Percentiles rank a stretch among this genome's conserved stretches.
Evolutionary conservation across 768 basidiomycete species (phyloP).

Genomic region (Leccinum incarnatum): DNA sequence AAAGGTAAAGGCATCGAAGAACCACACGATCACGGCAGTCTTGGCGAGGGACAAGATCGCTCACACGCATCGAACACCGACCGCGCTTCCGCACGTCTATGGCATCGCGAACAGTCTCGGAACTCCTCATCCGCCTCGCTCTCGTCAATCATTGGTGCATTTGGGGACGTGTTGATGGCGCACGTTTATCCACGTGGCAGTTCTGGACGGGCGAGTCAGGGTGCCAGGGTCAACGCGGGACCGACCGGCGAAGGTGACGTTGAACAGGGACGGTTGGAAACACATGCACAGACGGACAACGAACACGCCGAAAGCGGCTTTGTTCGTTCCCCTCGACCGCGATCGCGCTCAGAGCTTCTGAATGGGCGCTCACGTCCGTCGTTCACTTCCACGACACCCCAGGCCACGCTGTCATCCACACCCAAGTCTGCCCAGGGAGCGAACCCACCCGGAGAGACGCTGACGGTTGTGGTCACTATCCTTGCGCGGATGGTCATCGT

Average conservation of each 20-base stretch:
- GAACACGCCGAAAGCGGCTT: background rate
- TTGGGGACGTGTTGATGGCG: conserved; percentile 16
- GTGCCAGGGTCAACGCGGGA: background rate
- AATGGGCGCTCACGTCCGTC: background rate
- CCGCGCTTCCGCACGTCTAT: background rate
- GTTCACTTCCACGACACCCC: background rate
- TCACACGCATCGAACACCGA: background rate
- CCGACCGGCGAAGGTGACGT: background rate
- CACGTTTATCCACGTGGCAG: conserved; percentile 4
- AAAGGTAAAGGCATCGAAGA: conserved; percentile 10
- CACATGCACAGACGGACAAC: conserved; percentile 3
- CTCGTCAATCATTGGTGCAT: conserved; percentile 20
- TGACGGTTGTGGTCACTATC: conserved; percentile 82
- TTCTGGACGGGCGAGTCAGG: background rate
- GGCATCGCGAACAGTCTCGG: background rate
- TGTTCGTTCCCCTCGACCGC: background rate
- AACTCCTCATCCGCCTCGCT: conserved; percentile 17
- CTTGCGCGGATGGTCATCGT: conserved; percentile 83
- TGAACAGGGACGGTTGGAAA: conserved; percentile 7
- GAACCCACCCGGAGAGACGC: conserved; percentile 62
- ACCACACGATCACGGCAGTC: background rate
- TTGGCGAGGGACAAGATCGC: background rate
- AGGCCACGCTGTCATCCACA: background rate
- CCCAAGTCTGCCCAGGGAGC: background rate
- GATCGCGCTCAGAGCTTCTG: background rate